Base-by-base conservation (phyloP, 2,329 filamentous ascomycete genomes). In the Paradendryphiella salina region DNA sequence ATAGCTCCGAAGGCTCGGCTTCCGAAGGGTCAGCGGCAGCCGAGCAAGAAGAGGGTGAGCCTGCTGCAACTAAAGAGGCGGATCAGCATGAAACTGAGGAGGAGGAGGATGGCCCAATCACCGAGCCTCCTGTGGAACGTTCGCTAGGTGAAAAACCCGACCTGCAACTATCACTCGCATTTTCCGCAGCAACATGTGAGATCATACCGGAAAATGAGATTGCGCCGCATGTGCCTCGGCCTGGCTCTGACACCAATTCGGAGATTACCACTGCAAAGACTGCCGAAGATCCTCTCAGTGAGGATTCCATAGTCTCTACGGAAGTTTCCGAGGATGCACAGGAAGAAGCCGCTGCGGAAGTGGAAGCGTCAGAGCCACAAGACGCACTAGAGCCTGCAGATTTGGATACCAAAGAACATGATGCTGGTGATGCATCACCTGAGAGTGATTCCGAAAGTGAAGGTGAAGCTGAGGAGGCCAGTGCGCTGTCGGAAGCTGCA, bases 291-390 rank as follows among this genome's bases (percentile, higher is more conserved):
- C 29, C 31, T 42, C 37, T 7, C 6, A 38, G 42, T 14, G 49
- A 36, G 5, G 43, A 42, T 20, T 47, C 44, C 9, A 23, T 47
- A 1, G 37, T 42, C 15, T 52, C 49, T 17, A 28, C 33, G n/a
- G 37, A 47, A 42, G 37, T 33, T 10, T 46, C 44, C 5, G 36
- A 42, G 35, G 53, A 36, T 18, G 15, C 37, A 4, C 37, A 46
- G 32, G 37, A 42, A 33, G 53, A 53, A 14, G 18, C 45, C 6
- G 5, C 23, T 10, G 46, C 50, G 13, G 21, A 45, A 29, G 43
- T 34, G 5, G 28, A 46, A 7, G 38, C 51, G 8, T 9, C 32
- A 3, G 49, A 54, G 20, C 50, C 54, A 20, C 28, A 17, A 3
- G 52, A 56, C 11, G 41, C 48, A 9, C 32, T 40, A 11, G 10